Percentiles rank a stretch among this genome's conserved stretches.
These are phyloP conservation scores for Penicillium crustosum DNA, from an alignment of 2,329 filamentous ascomycete genomes.

Conservation along the genomic window DNA sequence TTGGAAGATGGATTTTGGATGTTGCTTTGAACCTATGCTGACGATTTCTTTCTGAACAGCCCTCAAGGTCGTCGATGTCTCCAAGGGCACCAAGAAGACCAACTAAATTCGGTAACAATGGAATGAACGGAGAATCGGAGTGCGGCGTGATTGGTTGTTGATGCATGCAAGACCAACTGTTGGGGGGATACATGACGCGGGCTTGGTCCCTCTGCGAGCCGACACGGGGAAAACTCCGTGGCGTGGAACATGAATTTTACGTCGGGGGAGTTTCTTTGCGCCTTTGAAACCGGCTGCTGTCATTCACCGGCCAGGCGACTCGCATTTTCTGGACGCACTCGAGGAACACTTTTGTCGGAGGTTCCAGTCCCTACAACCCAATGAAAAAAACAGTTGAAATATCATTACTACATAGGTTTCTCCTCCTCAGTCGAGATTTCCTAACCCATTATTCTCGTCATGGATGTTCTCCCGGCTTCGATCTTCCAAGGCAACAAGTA, in stretches of 20 bases:
- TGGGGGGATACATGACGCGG: constrained; percentile 27
- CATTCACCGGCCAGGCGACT: constrained; percentile 30
- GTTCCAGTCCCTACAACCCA: constrained; percentile 35
- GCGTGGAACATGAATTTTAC: constrained; percentile 12
- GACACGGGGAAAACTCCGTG: constrained; percentile 28
- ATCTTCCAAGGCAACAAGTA: background rate
- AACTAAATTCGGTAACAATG: constrained; percentile 38
- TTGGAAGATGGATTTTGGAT: background rate
- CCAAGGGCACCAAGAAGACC: constrained; percentile 50
- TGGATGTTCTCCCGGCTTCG: background rate
- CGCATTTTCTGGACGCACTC: constrained; percentile 33
- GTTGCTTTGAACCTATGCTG: constrained; percentile 14
- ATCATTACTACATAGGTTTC: constrained; percentile 22
- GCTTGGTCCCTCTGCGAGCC: constrained; percentile 33
- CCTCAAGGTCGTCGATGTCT: constrained; percentile 47
- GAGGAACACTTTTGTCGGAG: constrained; percentile 33
- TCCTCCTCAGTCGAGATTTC: constrained; percentile 9
- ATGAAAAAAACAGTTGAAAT: constrained; percentile 44
- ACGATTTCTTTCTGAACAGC: constrained; percentile 32
- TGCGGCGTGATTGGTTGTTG: constrained; percentile 27
- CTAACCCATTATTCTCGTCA: constrained; percentile 7
- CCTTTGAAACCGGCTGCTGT: constrained; percentile 27
- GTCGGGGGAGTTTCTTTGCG: constrained; percentile 27
- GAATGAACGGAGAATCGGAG: constrained; percentile 30
- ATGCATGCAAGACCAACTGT: constrained; percentile 32